Evolutionary conservation across 768 basidiomycete genomes (phyloP).

Genomic region (Macrolepiota dolichaula): DNA sequence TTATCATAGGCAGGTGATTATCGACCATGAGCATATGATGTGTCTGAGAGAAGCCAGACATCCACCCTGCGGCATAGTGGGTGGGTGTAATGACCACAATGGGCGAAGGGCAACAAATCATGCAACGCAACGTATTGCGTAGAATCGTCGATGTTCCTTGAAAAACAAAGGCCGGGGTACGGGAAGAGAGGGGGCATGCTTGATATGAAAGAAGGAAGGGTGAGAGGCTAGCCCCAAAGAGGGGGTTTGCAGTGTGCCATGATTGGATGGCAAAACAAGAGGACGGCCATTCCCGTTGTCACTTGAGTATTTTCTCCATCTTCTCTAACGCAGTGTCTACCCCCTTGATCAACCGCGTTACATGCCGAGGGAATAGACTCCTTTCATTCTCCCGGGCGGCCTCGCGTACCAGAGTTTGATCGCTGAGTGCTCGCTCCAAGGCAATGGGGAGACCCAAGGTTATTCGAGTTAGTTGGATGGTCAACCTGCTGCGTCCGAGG

Average conservation of each 20-base stretch:
- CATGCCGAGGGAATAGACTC: constrained; percentile 49
- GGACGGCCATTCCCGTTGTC: constrained; percentile 7
- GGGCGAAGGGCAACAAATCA: not conserved
- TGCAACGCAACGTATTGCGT: not conserved
- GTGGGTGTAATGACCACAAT: not conserved
- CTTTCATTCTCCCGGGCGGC: constrained; percentile 14
- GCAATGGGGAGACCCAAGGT: constrained; percentile 72
- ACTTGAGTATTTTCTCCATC: constrained; percentile 57
- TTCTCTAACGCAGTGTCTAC: constrained; percentile 61
- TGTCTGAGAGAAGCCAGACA: not conserved
- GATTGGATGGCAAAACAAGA: not conserved
- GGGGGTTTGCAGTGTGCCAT: not conserved
- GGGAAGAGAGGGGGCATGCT: not conserved
- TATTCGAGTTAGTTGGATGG: constrained; percentile 74
- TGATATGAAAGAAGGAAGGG: not conserved
- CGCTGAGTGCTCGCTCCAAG: constrained; percentile 64
- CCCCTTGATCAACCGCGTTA: constrained; percentile 58
- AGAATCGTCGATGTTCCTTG: not conserved
- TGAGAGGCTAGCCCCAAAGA: not conserved
- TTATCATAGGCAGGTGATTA: not conserved
- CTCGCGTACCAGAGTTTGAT: constrained; percentile 27
- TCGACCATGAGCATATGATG: not conserved
- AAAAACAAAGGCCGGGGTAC: not conserved
- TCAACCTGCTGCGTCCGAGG: constrained; percentile 69
- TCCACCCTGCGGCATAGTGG: not conserved